Evolutionary conservation across 1,139 yeast genomes (phyloP).

Genomic region (Hyphopichia wangnamkhiaoensis): DNA sequence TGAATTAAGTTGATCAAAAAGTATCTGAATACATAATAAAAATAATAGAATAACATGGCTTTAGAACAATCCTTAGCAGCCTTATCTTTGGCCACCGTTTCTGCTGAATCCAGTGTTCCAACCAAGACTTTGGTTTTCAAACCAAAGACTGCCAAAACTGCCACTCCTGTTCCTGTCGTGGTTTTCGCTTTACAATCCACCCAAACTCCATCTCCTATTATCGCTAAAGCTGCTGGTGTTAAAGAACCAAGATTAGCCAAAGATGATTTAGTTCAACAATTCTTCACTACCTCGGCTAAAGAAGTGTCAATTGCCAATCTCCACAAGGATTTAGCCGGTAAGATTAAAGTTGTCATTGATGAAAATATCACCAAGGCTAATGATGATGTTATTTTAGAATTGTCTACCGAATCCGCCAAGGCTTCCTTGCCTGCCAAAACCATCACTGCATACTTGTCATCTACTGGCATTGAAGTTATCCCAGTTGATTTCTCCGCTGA

Average conservation of each 20-base stretch:
- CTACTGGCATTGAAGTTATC: slow-evolving; percentile 57
- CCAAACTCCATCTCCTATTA: slow-evolving; percentile 62
- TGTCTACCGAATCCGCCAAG: slow-evolving; percentile 60
- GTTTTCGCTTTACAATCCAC: slow-evolving; percentile 76
- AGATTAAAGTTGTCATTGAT: slow-evolving; percentile 70
- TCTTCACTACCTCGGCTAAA: slow-evolving; percentile 64
- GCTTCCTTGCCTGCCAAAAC: slow-evolving; percentile 57
- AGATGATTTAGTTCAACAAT: slow-evolving; percentile 70
- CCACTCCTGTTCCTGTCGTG: slow-evolving; percentile 78
- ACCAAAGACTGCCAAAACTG: slow-evolving; percentile 87
- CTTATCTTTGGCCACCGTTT: slow-evolving; percentile 50
- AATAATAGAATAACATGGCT: slow-evolving; percentile 49
- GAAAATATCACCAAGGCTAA: slow-evolving; percentile 45
- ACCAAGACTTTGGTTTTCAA: slow-evolving; percentile 83
- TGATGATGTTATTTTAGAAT: slow-evolving; percentile 49
- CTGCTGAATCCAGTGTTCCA: slow-evolving; percentile 42
- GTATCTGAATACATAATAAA: too few species aligned
- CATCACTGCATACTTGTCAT: slow-evolving; percentile 51
- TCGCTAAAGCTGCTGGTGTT: slow-evolving; percentile 68
- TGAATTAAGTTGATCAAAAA: too few species aligned
- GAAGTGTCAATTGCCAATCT: slow-evolving; percentile 68
- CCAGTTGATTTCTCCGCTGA: slow-evolving; percentile 61
- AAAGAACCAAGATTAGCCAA: slow-evolving; percentile 90
- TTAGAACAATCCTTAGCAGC: slow-evolving; percentile 62
- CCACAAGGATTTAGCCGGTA: slow-evolving; percentile 54